phyloP scores from a whole-genome alignment of 1,139 yeast genomes.

The Saccharomyces hybrid region DNA sequence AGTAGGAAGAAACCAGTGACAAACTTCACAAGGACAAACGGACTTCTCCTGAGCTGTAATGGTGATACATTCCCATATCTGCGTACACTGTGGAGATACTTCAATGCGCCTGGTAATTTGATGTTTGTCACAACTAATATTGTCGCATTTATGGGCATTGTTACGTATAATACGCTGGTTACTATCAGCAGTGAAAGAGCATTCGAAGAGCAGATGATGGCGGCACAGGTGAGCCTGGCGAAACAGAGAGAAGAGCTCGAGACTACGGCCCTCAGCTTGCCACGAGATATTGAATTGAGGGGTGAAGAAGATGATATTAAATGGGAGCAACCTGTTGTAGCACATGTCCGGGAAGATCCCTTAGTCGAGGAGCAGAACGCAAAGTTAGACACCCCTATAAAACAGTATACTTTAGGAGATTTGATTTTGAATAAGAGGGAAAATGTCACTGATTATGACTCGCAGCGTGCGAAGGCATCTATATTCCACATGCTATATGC shows the following conservation, averaged over 20 bases:
- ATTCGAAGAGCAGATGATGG: conserved; percentile 3
- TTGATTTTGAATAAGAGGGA: not conserved
- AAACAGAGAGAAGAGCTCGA: not conserved
- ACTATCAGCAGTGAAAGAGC: conserved; percentile 13
- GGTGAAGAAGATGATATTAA: not conserved
- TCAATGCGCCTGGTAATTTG: conserved; percentile 29
- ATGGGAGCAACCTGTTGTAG: not conserved
- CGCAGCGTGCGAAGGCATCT: conserved; percentile 23
- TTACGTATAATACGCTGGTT: conserved; percentile 23
- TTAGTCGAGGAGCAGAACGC: not conserved
- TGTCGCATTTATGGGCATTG: conserved; percentile 26
- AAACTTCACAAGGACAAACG: not conserved
- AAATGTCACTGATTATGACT: conserved; percentile 7
- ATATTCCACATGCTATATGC: conserved; percentile 27
- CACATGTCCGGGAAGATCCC: not conserved
- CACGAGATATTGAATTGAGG: not conserved
- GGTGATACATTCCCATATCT: not conserved
- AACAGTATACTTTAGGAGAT: not conserved
- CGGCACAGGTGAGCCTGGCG: conserved; percentile 3
- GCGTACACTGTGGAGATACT: conserved; percentile 26
- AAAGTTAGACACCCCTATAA: not conserved
- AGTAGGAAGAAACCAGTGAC: not conserved
- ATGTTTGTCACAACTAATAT: conserved; percentile 30
- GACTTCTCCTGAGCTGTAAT: not conserved
- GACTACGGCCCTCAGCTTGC: not conserved